Evolutionary conservation across 192 early-diverging fungal genomes (phyloP).

Genomic region (Linnemannia exigua): DNA sequence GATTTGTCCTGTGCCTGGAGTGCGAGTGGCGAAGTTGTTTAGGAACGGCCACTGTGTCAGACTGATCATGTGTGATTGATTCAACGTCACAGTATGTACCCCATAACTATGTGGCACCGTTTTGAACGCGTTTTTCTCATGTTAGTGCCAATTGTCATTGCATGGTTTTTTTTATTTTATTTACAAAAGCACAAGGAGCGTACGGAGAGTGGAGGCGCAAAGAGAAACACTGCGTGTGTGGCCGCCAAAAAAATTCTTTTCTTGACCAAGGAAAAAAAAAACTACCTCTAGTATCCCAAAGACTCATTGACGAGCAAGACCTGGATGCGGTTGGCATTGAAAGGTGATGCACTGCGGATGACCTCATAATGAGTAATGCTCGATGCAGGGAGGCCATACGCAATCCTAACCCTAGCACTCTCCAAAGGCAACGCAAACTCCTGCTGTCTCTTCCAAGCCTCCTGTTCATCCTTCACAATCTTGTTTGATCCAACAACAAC

Average conservation of each 20-base stretch:
- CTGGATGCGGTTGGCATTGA: constrained; percentile 34
- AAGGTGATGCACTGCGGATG: constrained; percentile 34
- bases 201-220: too few relatives aligned
- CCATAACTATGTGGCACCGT: too few relatives aligned
- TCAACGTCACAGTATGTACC: too few relatives aligned
- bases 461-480: constrained; percentile 57
- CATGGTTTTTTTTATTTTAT: constrained; percentile 4
- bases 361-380: constrained; percentile 38
- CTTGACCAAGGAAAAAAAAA: neutral
- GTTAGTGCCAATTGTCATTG: neutral
- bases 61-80: too few relatives aligned
- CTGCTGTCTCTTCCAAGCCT: constrained; percentile 45
- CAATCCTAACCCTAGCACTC: constrained; percentile 53
- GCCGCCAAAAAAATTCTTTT: neutral
- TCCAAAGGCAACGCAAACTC: constrained; percentile 44
- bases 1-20: too few relatives aligned
- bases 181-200: constrained; percentile 1
- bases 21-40: too few relatives aligned
- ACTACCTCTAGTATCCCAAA: constrained; percentile 50
- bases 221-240: neutral
- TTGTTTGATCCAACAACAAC: constrained; percentile 59
- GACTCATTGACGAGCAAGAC: constrained; percentile 59
- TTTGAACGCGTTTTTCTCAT: too few relatives aligned
- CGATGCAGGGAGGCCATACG: constrained; percentile 50
- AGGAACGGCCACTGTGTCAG: too few relatives aligned